phyloP scores from a whole-genome alignment of 2,329 filamentous ascomycete species.

The Aureobasidium mangrovei region DNA sequence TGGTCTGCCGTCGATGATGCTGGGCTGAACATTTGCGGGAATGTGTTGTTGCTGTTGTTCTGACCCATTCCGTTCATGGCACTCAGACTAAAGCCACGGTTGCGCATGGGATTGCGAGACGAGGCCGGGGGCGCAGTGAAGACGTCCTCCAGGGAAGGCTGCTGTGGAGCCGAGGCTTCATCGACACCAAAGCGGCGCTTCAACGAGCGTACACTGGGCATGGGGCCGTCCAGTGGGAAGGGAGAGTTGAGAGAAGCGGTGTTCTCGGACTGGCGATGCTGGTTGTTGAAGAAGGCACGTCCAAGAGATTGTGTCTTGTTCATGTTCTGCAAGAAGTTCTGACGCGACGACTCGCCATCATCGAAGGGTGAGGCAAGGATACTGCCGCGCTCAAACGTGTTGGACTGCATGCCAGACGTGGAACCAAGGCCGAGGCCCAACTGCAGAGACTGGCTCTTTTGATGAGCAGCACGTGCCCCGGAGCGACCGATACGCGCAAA shows the following conservation, averaged over 20 bases:
- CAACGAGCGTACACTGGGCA: constrained; percentile 43
- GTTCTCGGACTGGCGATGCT: constrained; percentile 9
- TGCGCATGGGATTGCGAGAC: constrained; percentile 48
- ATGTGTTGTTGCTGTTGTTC: constrained; percentile 32
- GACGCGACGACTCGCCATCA: constrained; percentile 22
- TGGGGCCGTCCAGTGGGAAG: constrained; percentile 45
- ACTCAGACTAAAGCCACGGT: constrained; percentile 53
- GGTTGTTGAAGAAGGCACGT: constrained; percentile 21
- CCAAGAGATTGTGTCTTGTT: constrained; percentile 26
- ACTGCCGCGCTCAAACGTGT: constrained; percentile 13
- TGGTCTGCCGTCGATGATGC: constrained; percentile 21
- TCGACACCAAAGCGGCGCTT: constrained; percentile 51
- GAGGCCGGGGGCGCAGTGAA: constrained; percentile 37
- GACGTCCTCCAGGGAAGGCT: constrained; percentile 36
- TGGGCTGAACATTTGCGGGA: constrained; percentile 47
- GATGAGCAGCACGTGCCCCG: constrained; percentile 41
- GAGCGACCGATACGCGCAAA: constrained; percentile 34
- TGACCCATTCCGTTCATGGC: constrained; percentile 38
- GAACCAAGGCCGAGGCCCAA: constrained; percentile 35
- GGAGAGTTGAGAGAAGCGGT: constrained; percentile 40
- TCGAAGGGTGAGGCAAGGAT: constrained; percentile 37
- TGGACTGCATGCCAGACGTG: constrained; percentile 7
- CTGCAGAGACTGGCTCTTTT: constrained; percentile 44
- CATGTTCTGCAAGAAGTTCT: constrained; percentile 28
- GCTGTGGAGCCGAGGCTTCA: constrained; percentile 32